phyloP scores from a whole-genome alignment of 192 early-diverging fungal genomes.

The Kickxella alabastrina region DNA sequence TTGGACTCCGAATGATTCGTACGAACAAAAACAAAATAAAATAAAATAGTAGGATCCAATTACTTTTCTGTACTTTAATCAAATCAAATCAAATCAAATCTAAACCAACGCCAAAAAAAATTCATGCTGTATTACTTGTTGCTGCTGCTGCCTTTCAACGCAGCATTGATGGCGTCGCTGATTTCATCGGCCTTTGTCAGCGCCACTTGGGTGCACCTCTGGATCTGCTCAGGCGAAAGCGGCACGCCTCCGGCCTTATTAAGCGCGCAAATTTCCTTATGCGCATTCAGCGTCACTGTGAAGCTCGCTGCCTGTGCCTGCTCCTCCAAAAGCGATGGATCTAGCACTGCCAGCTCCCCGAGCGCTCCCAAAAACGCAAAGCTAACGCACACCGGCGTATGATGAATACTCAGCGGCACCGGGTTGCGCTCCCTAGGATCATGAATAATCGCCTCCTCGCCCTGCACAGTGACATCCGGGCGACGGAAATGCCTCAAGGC shows the following conservation, averaged over 20 bases:
- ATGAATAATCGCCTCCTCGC: slow-evolving; percentile 82
- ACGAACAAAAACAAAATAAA: slow-evolving; percentile 2
- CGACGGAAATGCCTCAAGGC: slow-evolving; percentile 87
- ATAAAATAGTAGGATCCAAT: too few species aligned
- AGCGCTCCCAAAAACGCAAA: slow-evolving; percentile 85
- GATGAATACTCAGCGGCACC: slow-evolving; percentile 92
- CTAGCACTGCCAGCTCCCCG: slow-evolving; percentile 68
- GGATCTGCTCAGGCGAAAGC: slow-evolving; percentile 68
- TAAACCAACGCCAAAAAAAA: background rate
- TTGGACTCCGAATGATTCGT: slow-evolving; percentile 14
- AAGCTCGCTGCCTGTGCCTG: slow-evolving; percentile 77
- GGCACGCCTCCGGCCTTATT: slow-evolving; percentile 87
- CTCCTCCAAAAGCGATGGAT: slow-evolving; percentile 86
- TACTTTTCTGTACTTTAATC: too few species aligned
- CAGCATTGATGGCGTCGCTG: slow-evolving; percentile 72
- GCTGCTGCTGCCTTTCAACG: slow-evolving; percentile 57
- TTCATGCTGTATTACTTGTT: background rate
- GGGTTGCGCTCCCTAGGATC: slow-evolving; percentile 80
- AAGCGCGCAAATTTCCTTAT: slow-evolving; percentile 89
- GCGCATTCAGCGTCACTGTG: slow-evolving; percentile 86
- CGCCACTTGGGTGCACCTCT: slow-evolving; percentile 81
- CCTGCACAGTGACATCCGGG: slow-evolving; percentile 94
- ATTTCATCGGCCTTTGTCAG: slow-evolving; percentile 55
- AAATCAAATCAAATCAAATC: background rate
- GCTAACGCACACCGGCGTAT: slow-evolving; percentile 89